Base-by-base conservation (phyloP, 352 stramenopile species). In the Pythium plurisporium region DNA sequence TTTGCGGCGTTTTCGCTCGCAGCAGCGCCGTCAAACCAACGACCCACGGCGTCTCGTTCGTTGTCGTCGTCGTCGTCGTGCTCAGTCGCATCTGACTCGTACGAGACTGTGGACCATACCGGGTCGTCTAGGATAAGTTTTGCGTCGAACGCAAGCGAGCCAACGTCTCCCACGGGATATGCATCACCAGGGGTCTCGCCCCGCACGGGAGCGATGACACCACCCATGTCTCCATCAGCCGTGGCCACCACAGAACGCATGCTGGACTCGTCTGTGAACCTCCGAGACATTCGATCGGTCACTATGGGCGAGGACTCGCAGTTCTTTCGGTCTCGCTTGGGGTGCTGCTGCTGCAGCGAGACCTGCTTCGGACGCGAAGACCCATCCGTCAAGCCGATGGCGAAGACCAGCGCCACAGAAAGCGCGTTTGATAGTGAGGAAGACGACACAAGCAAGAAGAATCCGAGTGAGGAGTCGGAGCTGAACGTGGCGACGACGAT, bases 231-330 rank as follows among this genome's bases (percentile, higher is more conserved):
- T 22, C 59, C 59, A 9, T 45, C 44, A 2, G 23, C 46, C 17
- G 31, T 22, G 17, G 34, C 48, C 5, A 49, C 41, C 20, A 56
- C 10, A 8, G 43, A 59, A 36, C 48, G 36, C 19, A 52, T 56
- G 23, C 64, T 89, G 19, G 78, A 91, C 44, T 70, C 87, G 48
- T 79, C 81, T 0, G 74, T 89, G 37, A 71, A 74, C 27, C 50
- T 91, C 22, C 59, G 72, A 17, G 81, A 91, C 38, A 86, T 91
- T 27, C 71, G 70, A 10, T 25, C 62, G 14, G 68, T 91, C 46
- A 57, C 73, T 9, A 11, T 64, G 2, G 81, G 81, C 4, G 69
- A 86, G 3, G 36, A 79, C 22, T 74, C 73, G 27, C 48, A 55
- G 10, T 91, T 91, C 54, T 91, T 89, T 41, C 62, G 66, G n/a